Evolutionary conservation across 2,329 filamentous ascomycete genomes (phyloP).

Genomic region (Colletotrichum truncatum): DNA sequence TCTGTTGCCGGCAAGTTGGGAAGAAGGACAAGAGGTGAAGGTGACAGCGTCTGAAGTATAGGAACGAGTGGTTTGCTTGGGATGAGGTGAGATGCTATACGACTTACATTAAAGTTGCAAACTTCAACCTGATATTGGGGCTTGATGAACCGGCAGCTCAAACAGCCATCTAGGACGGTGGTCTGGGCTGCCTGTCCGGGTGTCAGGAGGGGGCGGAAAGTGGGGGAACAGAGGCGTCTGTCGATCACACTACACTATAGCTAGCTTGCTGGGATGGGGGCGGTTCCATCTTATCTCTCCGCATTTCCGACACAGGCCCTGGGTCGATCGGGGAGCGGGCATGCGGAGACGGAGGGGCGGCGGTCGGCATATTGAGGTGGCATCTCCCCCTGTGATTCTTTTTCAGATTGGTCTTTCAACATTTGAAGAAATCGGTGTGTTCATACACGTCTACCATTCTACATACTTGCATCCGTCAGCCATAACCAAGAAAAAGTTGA

Average conservation of each 20-base stretch:
- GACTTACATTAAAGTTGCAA: neutral
- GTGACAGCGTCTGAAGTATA: neutral
- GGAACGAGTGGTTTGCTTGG: neutral
- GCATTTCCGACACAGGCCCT: constrained; percentile 7
- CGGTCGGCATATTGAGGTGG: constrained; percentile 25
- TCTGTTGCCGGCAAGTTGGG: neutral
- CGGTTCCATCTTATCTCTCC: neutral
- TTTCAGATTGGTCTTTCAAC: neutral
- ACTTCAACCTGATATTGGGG: neutral
- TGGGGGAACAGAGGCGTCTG: constrained; percentile 16
- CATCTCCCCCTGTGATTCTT: neutral
- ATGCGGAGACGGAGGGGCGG: neutral
- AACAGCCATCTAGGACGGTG: neutral
- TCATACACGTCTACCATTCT: too few species aligned
- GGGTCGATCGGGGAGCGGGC: constrained; percentile 5
- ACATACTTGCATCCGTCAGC: too few species aligned
- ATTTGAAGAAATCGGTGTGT: too few species aligned
- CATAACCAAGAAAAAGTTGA: neutral
- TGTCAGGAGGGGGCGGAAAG: constrained; percentile 17
- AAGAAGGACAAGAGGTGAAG: neutral
- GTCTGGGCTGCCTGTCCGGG: neutral
- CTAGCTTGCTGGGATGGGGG: neutral
- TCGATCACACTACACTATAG: neutral
- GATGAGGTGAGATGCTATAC: neutral
- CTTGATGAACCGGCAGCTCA: neutral